phyloP scores from a whole-genome alignment of 2,329 filamentous ascomycete species.

The Ophiostoma piceae region DNA sequence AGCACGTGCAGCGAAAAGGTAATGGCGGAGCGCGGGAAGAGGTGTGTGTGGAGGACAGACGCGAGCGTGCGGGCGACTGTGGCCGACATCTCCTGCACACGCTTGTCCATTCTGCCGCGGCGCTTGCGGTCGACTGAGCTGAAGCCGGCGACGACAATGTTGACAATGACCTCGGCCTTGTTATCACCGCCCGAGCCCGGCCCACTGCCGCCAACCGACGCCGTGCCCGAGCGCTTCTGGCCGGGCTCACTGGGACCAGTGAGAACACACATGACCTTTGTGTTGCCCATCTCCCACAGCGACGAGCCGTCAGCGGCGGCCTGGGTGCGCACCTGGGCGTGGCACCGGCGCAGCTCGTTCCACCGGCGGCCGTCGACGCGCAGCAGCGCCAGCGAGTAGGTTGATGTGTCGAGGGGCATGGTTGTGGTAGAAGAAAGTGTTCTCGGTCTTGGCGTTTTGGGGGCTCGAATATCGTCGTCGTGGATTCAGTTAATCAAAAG shows the following conservation, averaged over 20 bases:
- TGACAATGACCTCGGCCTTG: constrained; percentile 68
- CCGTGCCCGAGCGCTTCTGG: constrained; percentile 33
- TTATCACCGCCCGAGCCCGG: constrained; percentile 34
- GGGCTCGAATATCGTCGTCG: background rate
- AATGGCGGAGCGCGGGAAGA: constrained; percentile 86
- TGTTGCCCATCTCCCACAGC: constrained; percentile 96
- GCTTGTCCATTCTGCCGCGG: constrained; percentile 71
- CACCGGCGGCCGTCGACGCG: constrained; percentile 82
- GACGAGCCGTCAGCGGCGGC: constrained; percentile 87
- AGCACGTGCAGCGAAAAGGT: constrained; percentile 79
- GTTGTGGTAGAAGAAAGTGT: background rate
- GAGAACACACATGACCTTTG: constrained; percentile 90
- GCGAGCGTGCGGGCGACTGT: constrained; percentile 74
- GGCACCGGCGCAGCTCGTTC: constrained; percentile 90
- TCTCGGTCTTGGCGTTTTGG: background rate
- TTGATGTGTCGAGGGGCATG: constrained; percentile 94
- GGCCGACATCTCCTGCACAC: constrained; percentile 72
- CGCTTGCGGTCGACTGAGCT: constrained; percentile 79
- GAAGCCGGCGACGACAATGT: constrained; percentile 82
- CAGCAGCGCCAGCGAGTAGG: constrained; percentile 79
- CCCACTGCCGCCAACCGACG: constrained; percentile 28
- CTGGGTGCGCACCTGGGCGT: constrained; percentile 87
- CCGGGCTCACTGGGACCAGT: constrained; percentile 71
- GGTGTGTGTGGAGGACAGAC: constrained; percentile 72
- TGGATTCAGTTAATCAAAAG: background rate